Base-by-base conservation (phyloP, 805 yeast genomes). In the Yarrowia porcina region DNA sequence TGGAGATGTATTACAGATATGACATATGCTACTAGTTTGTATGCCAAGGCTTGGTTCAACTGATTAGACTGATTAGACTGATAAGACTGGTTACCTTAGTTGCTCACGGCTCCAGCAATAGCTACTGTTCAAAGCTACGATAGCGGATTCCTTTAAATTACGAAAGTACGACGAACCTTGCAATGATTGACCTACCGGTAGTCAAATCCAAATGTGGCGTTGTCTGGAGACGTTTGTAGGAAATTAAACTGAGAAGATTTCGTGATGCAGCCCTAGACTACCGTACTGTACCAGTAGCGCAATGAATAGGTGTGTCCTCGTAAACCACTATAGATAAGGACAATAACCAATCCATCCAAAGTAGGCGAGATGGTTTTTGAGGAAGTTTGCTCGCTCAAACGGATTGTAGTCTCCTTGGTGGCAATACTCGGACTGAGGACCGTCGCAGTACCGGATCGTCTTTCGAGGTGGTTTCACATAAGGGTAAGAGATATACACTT, bases 321-420 rank as follows among this genome's bases (percentile, higher is more conserved):
- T n/a, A n/a, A n/a, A n/a, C n/a, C n/a, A 4, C 21, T 49, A 49
- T 4, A 49, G 59, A 52, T 52, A 52, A 52, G 59, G 59, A 15
- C 59, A 52, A 15, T 52, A 52, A 9, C 59, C 59, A 12, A 52
- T 18, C 59, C 59, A 52, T 12, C 42, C 44, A 25, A 52, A 52
- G 13, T 52, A 52, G 25, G 59, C 59, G 9, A 52, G 59, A 15
- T 52, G 59, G 25, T 52, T 52, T 25, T 52, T 52, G 44, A 52
- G 44, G 28, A 52, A 52, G 25, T 35, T 52, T 13, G 44, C 59
- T 35, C 59, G 30, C 59, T 52, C 59, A 15, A 52, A 18, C 0
- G 59, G 59, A 52, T 52, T 52, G 44, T 52, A 52, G 33, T 52
- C 59, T 13, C 59, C 59, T 4, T 23, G 25, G 12, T 52, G 59